Evolutionary conservation across 768 basidiomycete genomes (phyloP).

Genomic region (Boletus bicolor): DNA sequence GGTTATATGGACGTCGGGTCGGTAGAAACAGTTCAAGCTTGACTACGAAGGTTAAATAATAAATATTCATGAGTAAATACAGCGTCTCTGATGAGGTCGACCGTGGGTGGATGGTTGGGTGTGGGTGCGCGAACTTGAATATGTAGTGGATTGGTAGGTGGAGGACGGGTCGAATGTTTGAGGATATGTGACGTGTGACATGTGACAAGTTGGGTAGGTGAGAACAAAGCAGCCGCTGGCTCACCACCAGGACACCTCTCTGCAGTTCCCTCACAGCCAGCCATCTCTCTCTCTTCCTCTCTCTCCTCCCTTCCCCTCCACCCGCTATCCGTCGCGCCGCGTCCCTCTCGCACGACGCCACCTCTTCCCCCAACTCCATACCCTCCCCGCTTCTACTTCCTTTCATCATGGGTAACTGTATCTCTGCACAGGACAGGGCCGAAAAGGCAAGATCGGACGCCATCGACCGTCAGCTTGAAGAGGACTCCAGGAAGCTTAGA

Average conservation of each 20-base stretch:
- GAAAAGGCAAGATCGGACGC: conserved; percentile 63
- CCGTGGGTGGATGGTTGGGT: too few relatives aligned
- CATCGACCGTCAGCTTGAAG: conserved; percentile 84
- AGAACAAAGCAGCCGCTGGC: conserved; percentile 24
- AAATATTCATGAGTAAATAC: too few relatives aligned
- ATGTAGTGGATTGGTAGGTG: too few relatives aligned
- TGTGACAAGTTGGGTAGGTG: conserved; percentile 23
- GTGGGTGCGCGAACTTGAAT: neutral
- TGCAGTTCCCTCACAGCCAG: conserved; percentile 7
- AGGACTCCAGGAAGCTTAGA: conserved; percentile 77
- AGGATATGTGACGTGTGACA: conserved; percentile 16
- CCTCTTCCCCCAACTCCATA: neutral
- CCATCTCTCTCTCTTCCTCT: neutral
- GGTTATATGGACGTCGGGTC: conserved; percentile 12
- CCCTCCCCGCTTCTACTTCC: neutral
- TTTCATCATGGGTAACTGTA: conserved; percentile 63
- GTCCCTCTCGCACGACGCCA: neutral
- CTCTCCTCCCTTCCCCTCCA: too few relatives aligned
- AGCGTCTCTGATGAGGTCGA: too few relatives aligned
- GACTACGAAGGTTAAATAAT: too few relatives aligned
- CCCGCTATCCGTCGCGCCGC: neutral
- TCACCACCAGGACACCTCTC: conserved; percentile 1
- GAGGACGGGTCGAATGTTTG: too few relatives aligned
- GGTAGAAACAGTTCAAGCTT: neutral
- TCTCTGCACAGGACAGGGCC: conserved; percentile 52